Evolutionary conservation across 1,139 yeast genomes (phyloP).

Genomic region (Debaryomyces singareniensis): DNA sequence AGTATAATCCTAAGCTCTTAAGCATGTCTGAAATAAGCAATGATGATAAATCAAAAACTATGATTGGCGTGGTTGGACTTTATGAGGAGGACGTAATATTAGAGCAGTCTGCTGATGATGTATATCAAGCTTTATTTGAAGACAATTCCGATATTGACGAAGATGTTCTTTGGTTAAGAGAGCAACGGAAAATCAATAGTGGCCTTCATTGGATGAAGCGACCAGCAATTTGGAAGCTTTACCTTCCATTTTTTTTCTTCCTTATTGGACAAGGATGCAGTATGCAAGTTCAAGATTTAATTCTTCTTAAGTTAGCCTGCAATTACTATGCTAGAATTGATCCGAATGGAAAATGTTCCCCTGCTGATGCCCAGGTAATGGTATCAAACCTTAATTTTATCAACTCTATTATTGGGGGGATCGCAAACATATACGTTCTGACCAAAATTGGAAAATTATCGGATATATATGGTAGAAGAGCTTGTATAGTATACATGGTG

Average conservation of each 20-base stretch:
- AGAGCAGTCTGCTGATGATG: slow-evolving; percentile 21
- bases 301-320: slow-evolving; percentile 33
- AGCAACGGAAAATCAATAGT: slow-evolving; percentile 21
- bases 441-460: slow-evolving; percentile 55
- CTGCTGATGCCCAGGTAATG: slow-evolving; percentile 26
- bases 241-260: slow-evolving; percentile 19
- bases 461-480: slow-evolving; percentile 58
- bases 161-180: slow-evolving; percentile 25
- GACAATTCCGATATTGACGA: slow-evolving; percentile 19
- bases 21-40: too few species aligned
- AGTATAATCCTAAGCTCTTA: too few species aligned
- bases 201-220: slow-evolving; percentile 26
- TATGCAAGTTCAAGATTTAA: slow-evolving; percentile 28
- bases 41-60: too few species aligned
- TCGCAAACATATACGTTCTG: slow-evolving; percentile 30
- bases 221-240: slow-evolving; percentile 29
- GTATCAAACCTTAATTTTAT: slow-evolving; percentile 32
- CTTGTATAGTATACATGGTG: slow-evolving; percentile 32
- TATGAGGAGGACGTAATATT: too few species aligned
- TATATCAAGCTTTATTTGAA: slow-evolving; percentile 25
- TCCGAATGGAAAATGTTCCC: slow-evolving; percentile 19
- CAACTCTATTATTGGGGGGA: slow-evolving; percentile 19
- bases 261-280: slow-evolving; percentile 26
- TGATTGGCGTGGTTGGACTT: too few species aligned
- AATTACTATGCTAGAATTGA: slow-evolving; percentile 15